These are phyloP conservation scores for Fusarium hainanense DNA, from an alignment of 2,329 filamentous ascomycete genomes.

Conservation along the genomic window DNA sequence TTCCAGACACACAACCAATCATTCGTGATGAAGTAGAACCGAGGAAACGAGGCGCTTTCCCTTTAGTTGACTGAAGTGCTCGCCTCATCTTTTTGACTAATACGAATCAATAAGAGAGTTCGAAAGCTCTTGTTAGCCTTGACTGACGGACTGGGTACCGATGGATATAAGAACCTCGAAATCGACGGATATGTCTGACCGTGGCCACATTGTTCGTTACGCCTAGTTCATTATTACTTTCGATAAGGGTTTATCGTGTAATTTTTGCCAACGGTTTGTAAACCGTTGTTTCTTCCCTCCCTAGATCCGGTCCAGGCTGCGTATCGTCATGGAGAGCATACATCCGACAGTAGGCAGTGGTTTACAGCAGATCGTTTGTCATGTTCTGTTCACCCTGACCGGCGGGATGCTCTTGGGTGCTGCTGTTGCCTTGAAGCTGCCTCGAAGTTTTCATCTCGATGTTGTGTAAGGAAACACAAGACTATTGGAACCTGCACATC, in stretches of 20 bases:
- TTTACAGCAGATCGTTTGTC: slow-evolving; percentile 1
- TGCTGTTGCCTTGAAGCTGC: slow-evolving; percentile 25
- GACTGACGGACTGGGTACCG: background rate
- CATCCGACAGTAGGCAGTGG: background rate
- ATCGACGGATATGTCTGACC: background rate
- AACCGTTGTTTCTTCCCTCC: background rate
- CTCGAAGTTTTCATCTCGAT: slow-evolving; percentile 20
- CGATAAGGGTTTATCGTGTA: background rate
- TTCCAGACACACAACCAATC: slow-evolving; percentile 7
- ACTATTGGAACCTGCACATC: background rate
- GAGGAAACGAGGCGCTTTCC: slow-evolving; percentile 1
- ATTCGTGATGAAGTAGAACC: background rate
- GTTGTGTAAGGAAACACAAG: slow-evolving; percentile 30
- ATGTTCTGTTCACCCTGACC: slow-evolving; percentile 20
- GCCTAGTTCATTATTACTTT: background rate
- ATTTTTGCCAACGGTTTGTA: background rate
- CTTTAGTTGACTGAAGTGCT: slow-evolving; percentile 1
- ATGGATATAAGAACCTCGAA: slow-evolving; percentile 22
- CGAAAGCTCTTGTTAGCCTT: slow-evolving; percentile 5
- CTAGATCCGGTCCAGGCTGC: background rate
- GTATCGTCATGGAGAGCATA: slow-evolving; percentile 11
- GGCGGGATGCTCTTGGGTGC: slow-evolving; percentile 33
- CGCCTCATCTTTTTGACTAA: background rate
- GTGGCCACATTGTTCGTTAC: slow-evolving; percentile 1
- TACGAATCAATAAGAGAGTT: background rate